These are phyloP conservation scores for Astrephomene gubernaculifera DNA, from an alignment of 139 green algal genomes.

Conservation along the genomic window DNA sequence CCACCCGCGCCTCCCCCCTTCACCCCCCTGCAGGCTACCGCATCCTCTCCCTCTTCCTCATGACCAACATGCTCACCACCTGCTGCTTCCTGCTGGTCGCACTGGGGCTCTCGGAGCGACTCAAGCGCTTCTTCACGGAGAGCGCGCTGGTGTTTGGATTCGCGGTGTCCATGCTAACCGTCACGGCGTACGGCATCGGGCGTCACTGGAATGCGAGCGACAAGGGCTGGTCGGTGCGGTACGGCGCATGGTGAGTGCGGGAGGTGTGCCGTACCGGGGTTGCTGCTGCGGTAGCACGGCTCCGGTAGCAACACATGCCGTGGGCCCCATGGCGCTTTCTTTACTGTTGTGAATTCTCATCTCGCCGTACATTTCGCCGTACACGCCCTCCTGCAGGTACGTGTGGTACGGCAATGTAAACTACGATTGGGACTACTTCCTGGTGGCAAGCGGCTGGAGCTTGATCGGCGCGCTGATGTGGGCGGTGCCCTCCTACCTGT, in stretches of 20 bases:
- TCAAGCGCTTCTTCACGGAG: constrained; percentile 49
- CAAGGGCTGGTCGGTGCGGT: constrained; percentile 21
- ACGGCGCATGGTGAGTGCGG: constrained; percentile 47
- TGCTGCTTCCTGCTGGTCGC: constrained; percentile 73
- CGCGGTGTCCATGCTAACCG: constrained; percentile 42
- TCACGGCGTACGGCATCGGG: constrained; percentile 45
- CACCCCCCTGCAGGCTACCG: constrained; percentile 30
- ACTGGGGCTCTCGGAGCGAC: constrained; percentile 37
- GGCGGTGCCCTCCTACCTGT: neutral
- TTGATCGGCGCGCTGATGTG: constrained; percentile 48
- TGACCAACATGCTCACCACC: constrained; percentile 85
- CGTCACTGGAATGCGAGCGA: constrained; percentile 24
- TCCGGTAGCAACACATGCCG: too few relatives aligned
- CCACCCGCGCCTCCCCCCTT: too few relatives aligned
- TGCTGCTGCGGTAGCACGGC: too few relatives aligned
- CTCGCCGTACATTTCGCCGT: neutral
- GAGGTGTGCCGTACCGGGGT: too few relatives aligned
- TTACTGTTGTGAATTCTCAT: too few relatives aligned
- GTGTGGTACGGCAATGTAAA: constrained; percentile 47
- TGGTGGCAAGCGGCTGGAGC: constrained; percentile 39
- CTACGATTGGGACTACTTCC: constrained; percentile 57
- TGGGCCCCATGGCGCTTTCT: too few relatives aligned
- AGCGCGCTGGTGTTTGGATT: constrained; percentile 30
- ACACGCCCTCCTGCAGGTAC: too few relatives aligned
- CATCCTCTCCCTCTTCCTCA: constrained; percentile 83